Percentiles rank a stretch among this genome's conserved stretches.
Conservation (phyloP, 2,329 filamentous ascomycete genomes). For the Geosmithia flava region DNA sequence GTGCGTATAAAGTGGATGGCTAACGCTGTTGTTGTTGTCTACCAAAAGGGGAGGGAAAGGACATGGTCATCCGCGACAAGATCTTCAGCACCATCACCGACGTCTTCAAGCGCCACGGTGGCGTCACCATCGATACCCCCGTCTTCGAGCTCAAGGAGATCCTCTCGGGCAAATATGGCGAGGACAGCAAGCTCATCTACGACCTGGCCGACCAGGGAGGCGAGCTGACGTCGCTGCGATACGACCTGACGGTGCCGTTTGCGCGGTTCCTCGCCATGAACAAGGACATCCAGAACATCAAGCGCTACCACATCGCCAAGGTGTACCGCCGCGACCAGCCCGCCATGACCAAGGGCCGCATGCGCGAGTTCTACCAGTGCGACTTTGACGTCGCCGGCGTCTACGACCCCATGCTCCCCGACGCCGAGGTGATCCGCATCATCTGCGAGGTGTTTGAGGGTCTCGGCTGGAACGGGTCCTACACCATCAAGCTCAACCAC, state of each 20-base stretch:
- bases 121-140: conserved; percentile 65
- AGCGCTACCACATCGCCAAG: conserved; percentile 92
- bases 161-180: conserved; percentile 79
- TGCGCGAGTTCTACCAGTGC: conserved; percentile 96
- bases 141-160: conserved; percentile 85
- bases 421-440: conserved; percentile 79
- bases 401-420: conserved; percentile 85
- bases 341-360: conserved; percentile 62
- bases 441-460: conserved; percentile 75
- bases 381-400: conserved; percentile 89
- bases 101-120: conserved; percentile 77
- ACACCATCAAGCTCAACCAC: conserved; percentile 91
- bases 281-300: conserved; percentile 67
- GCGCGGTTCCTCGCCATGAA: conserved; percentile 90
- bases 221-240: conserved; percentile 62
- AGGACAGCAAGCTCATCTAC: conserved; percentile 88
- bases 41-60: conserved; percentile 47
- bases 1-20: background rate
- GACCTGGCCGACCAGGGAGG: conserved; percentile 79
- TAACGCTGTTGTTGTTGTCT: background rate
- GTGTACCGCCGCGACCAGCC: conserved; percentile 43
- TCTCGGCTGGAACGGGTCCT: conserved; percentile 59
- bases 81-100: conserved; percentile 66
- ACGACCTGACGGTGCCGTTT: conserved; percentile 82
- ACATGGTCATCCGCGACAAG: conserved; percentile 69